Conservation (phyloP, 257 asterid species). For the Eustoma russellianum region DNA sequence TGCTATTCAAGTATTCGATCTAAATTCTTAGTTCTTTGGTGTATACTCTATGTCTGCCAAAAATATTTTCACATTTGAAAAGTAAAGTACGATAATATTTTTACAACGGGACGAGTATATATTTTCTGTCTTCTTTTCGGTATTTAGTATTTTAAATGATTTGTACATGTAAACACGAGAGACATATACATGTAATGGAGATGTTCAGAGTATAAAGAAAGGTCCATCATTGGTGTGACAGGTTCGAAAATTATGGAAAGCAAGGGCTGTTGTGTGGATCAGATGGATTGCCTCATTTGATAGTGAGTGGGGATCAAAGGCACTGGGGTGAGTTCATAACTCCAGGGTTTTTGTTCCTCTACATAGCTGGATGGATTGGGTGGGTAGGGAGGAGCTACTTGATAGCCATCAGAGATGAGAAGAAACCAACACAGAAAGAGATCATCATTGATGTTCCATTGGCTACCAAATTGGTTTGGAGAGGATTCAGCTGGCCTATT, state of each 20-base stretch:
- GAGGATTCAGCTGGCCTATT: slow-evolving; percentile 95
- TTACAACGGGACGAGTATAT: too few species aligned
- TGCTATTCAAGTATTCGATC: too few species aligned
- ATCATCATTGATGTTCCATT: slow-evolving; percentile 94
- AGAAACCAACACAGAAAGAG: slow-evolving; percentile 88
- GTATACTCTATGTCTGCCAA: too few species aligned
- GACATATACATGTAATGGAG: too few species aligned
- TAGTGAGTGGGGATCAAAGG: slow-evolving; percentile 93
- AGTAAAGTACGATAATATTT: too few species aligned
- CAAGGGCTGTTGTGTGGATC: slow-evolving; percentile 88
- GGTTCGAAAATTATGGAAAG: slow-evolving; percentile 81
- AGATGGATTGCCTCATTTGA: slow-evolving; percentile 90
- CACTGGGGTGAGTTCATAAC: slow-evolving; percentile 99
- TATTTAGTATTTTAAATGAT: too few species aligned
- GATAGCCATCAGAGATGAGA: slow-evolving; percentile 79
- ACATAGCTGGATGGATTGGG: slow-evolving; percentile 98
- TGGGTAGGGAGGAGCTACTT: slow-evolving; percentile 97
- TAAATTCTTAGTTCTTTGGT: too few species aligned
- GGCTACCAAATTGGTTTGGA: slow-evolving; percentile 66
- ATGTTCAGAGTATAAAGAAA: too few species aligned
- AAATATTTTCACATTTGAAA: too few species aligned
- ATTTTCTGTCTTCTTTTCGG: too few species aligned
- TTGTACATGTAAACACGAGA: too few species aligned
- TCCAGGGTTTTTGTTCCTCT: slow-evolving; percentile 79
- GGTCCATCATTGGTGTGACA: slow-evolving; percentile 9